A percentile compares a stretch with the other conserved stretches of the same genome.
phyloP scores from a whole-genome alignment of 2,329 filamentous ascomycete species.

The Colletotrichum lupini region DNA sequence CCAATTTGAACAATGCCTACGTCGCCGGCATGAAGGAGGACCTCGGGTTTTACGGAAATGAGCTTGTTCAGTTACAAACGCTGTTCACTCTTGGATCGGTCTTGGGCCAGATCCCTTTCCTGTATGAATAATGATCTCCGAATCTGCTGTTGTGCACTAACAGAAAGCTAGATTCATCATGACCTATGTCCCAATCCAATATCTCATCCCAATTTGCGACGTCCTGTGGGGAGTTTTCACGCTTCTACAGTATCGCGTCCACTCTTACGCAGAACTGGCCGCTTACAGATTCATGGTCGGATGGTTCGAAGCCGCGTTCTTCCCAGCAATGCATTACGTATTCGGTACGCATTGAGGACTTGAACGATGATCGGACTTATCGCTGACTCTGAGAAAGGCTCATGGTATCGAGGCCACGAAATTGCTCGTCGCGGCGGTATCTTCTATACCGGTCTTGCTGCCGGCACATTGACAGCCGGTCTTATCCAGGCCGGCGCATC shows the following conservation, averaged over 20 bases:
- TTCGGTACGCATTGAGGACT: conserved; percentile 44
- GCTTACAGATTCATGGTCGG: conserved; percentile 46
- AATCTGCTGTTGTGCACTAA: no score
- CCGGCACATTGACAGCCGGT: conserved; percentile 58
- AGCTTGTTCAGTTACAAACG: conserved; percentile 66
- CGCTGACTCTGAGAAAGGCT: conserved; percentile 56
- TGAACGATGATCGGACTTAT: accelerated
- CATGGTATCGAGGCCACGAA: conserved; percentile 59
- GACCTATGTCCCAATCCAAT: conserved; percentile 57
- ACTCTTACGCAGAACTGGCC: conserved; percentile 38
- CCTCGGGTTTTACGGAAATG: conserved; percentile 61
- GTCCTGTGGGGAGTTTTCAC: conserved; percentile 67
- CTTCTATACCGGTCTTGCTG: conserved; percentile 54
- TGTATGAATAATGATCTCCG: conserved; percentile 38
- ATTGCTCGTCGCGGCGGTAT: conserved; percentile 52
- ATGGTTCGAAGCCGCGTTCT: conserved; percentile 44
- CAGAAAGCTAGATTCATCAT: conserved; percentile 52
- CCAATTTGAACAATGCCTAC: conserved; percentile 59
- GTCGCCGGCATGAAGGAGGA: conserved; percentile 65
- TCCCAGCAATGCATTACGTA: conserved; percentile 48
- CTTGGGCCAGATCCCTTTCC: conserved; percentile 59
- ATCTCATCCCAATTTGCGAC: conserved; percentile 62
- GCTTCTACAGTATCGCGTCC: conserved; percentile 47
- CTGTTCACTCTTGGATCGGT: conserved; percentile 62
- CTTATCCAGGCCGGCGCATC: conserved; percentile 58